Base-by-base conservation (phyloP, 768 basidiomycete species). In the Calvatia gigantea region DNA sequence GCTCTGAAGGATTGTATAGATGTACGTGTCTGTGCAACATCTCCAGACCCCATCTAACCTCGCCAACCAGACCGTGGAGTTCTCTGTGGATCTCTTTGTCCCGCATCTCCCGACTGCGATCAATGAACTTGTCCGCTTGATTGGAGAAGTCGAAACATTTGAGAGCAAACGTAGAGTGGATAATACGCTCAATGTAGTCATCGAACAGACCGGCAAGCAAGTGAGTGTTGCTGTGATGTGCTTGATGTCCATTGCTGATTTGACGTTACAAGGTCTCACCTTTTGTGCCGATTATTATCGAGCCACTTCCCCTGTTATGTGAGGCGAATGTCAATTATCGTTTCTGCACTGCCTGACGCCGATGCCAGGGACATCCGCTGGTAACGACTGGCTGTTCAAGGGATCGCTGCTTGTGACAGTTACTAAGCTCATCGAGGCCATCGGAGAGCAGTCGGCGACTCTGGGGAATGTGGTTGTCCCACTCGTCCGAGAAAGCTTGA, bases 1-100 rank as follows among this genome's bases (percentile, higher is more conserved):
- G 86, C 93, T 11, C 66, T 98, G 27, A 79, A 83, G 35, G 87
- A 94, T 65, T 91, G 91, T 63, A 80, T 94, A 21, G 89, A 96
- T 66, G 94, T 95, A 71, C 60, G 91, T 14, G 37, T 42, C 28
- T 23, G 25, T 37, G 28, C n/a, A 17, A 19, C 17, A 35, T 28
- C 33, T 38, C 45, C 14, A 41, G 17, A 44, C 59, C 31, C 39
- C 43, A 57, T 49, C 42, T 54, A 44, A 56, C 56, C 61, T 37
- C 32, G 38, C 54, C 37, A 23, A 48, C 44, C 52, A 93, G 91
- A 83, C 82, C 14, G 54, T 85, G 58, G 75, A 76, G 31, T 92
- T 94, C 62, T 75, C 89, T 39, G 65, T 78, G 12, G 67, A 80
- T 27, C 63, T 73, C 12, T 93, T 96, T 64, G 69, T 77, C n/a